Evolutionary conservation across 2,329 filamentous ascomycete genomes (phyloP).

Genomic region (Mycogone perniciosa): DNA sequence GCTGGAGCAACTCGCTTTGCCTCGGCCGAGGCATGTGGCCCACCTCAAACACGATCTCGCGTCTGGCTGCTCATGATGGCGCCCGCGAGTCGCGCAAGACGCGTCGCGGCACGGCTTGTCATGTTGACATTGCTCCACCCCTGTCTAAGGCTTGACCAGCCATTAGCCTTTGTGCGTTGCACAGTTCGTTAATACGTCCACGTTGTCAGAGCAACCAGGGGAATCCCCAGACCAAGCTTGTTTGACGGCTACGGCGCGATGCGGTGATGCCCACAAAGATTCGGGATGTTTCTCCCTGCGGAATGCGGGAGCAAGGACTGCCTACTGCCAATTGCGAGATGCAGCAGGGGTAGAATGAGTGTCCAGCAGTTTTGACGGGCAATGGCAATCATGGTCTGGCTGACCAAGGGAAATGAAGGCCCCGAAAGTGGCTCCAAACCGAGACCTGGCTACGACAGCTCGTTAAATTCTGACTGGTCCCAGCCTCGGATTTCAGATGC

Average conservation of each 20-base stretch:
- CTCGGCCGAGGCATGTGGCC: constrained; percentile 9
- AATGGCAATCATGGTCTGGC: neutral
- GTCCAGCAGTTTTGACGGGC: too few species aligned
- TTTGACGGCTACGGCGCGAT: neutral
- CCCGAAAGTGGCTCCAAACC: neutral
- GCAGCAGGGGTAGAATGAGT: too few species aligned
- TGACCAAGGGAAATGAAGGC: constrained; percentile 1
- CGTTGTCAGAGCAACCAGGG: constrained; percentile 22
- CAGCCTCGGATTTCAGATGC: constrained; percentile 9
- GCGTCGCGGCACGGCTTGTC: constrained; percentile 8
- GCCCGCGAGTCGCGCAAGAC: constrained; percentile 10
- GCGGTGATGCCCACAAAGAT: neutral
- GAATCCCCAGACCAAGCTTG: neutral
- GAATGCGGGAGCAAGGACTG: neutral
- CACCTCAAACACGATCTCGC: neutral
- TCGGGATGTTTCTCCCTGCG: neutral
- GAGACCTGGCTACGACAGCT: neutral
- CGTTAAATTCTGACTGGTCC: constrained; percentile 3
- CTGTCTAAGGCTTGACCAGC: neutral
- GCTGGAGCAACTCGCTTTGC: constrained; percentile 6
- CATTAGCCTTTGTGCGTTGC: too few species aligned
- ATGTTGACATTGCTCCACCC: neutral
- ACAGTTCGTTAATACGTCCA: neutral
- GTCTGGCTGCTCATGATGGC: neutral
- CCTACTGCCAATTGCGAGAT: too few species aligned